Evolutionary conservation across 495 filamentous ascomycete genomes (phyloP).

Genomic region (Xylaria flabelliformis): DNA sequence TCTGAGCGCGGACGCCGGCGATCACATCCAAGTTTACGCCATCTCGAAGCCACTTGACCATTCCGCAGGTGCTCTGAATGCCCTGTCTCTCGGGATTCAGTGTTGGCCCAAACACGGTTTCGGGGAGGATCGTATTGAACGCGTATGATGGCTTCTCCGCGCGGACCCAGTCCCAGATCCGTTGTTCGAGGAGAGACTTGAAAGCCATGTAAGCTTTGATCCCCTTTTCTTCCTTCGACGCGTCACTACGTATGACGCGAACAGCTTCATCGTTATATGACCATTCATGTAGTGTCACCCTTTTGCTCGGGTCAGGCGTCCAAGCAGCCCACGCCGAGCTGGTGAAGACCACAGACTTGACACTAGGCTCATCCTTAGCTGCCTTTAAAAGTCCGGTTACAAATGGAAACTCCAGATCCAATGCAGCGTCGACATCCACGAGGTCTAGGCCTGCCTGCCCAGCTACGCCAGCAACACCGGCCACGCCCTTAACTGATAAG

Average conservation of each 20-base stretch:
- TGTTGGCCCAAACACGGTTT: constrained; percentile 40
- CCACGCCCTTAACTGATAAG: constrained; percentile 45
- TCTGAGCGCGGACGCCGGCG: constrained; percentile 36
- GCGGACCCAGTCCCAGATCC: constrained; percentile 42
- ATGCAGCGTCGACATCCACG: constrained; percentile 24
- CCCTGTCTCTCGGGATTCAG: constrained; percentile 37
- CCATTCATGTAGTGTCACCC: constrained; percentile 26
- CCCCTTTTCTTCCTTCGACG: constrained; percentile 25
- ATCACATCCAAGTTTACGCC: constrained; percentile 33
- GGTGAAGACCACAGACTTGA: constrained; percentile 38
- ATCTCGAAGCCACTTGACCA: constrained; percentile 40
- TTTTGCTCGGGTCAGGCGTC: constrained; percentile 34
- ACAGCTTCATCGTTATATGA: constrained; percentile 42
- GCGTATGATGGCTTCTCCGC: constrained; percentile 33
- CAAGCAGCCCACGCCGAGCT: constrained; percentile 41
- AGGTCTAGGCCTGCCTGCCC: constrained; percentile 14
- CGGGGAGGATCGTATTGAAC: constrained; percentile 41
- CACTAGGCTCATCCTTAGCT: constrained; percentile 24
- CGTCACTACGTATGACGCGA: constrained; percentile 26
- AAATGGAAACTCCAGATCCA: constrained; percentile 25
- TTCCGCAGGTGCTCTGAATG: constrained; percentile 38
- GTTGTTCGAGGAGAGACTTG: constrained; percentile 41
- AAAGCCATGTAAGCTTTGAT: constrained; percentile 41
- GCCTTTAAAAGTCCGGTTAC: constrained; percentile 28
- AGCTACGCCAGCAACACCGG: constrained; percentile 28